phyloP scores from a whole-genome alignment of 108 stramenopile species.

The Nitzschia palea region DNA sequence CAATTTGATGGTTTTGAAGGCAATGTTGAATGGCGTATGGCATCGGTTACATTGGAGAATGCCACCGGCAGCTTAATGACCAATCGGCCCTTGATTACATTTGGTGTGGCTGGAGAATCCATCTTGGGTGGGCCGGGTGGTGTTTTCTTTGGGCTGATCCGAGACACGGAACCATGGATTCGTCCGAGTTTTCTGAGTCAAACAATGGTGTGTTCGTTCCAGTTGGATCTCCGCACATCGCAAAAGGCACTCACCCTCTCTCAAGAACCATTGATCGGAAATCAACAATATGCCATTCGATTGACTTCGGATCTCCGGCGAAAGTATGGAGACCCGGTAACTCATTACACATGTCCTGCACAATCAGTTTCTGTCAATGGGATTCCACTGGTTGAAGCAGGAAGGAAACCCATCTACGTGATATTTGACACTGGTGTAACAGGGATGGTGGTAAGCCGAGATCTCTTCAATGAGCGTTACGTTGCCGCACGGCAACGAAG shows the following conservation, averaged over 20 bases:
- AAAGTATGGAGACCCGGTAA: constrained; percentile 51
- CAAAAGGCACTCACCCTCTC: constrained; percentile 42
- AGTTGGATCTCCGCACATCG: constrained; percentile 34
- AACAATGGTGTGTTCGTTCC: constrained; percentile 43
- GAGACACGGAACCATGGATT: constrained; percentile 56
- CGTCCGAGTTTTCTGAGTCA: constrained; percentile 67
- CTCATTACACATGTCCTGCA: constrained; percentile 52
- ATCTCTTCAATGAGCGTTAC: constrained; percentile 58
- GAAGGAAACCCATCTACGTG: constrained; percentile 40
- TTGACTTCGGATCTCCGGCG: constrained; percentile 45
- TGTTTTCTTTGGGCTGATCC: constrained; percentile 65
- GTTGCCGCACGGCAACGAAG: constrained; percentile 32
- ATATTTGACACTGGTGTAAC: constrained; percentile 74
- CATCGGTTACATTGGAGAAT: constrained; percentile 40
- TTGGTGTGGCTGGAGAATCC: constrained; percentile 53
- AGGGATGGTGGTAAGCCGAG: constrained; percentile 61
- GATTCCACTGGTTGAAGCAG: constrained; percentile 21
- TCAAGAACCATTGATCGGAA: constrained; percentile 31
- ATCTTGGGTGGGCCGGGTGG: constrained; percentile 63
- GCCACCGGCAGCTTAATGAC: constrained; percentile 10
- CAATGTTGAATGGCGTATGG: constrained; percentile 61
- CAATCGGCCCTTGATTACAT: constrained; percentile 26
- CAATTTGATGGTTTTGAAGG: constrained; percentile 62
- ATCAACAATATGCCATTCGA: constrained; percentile 38
- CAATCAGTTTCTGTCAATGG: constrained; percentile 45